phyloP scores from a whole-genome alignment of 2,329 filamentous ascomycete genomes.

The Claviceps purpurea region DNA sequence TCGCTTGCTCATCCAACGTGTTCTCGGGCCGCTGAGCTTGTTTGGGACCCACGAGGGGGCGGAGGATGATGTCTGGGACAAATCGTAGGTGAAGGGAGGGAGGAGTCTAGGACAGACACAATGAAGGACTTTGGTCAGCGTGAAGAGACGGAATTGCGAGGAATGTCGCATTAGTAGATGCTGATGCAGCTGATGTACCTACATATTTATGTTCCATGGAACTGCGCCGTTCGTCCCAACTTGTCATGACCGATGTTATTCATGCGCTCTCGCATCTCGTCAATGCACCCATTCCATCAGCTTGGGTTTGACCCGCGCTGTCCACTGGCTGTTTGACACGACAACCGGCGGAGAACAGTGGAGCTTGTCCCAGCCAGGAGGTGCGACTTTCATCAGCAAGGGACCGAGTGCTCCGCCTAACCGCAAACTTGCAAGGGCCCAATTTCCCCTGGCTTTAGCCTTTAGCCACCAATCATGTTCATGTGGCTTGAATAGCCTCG shows the following conservation, averaged over 20 bases:
- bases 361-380: neutral
- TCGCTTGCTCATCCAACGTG: neutral
- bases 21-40: neutral
- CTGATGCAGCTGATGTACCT: too few relatives aligned
- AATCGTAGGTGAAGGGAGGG: neutral
- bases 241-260: too few relatives aligned
- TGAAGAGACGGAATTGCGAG: too few relatives aligned
- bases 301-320: neutral
- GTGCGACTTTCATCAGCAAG: neutral
- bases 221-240: too few relatives aligned
- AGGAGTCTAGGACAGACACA: too few relatives aligned
- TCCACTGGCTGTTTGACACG: conserved; percentile 8
- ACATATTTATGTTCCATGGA: too few relatives aligned
- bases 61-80: neutral
- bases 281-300: neutral
- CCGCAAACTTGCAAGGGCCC: conserved; percentile 6
- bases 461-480: conserved; percentile 13
- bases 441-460: conserved; percentile 15
- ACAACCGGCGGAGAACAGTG: conserved; percentile 10
- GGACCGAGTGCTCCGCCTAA: neutral
- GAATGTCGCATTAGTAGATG: too few relatives aligned
- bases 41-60: conserved; percentile 1
- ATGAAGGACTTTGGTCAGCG: too few relatives aligned
- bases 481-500: neutral
- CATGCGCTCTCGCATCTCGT: neutral